Evolutionary conservation across 1,284 basidiomycete species (phyloP), one percentile per base, ranked within the genome.

Genomic region (Moesziomyces globuligerus): DNA sequence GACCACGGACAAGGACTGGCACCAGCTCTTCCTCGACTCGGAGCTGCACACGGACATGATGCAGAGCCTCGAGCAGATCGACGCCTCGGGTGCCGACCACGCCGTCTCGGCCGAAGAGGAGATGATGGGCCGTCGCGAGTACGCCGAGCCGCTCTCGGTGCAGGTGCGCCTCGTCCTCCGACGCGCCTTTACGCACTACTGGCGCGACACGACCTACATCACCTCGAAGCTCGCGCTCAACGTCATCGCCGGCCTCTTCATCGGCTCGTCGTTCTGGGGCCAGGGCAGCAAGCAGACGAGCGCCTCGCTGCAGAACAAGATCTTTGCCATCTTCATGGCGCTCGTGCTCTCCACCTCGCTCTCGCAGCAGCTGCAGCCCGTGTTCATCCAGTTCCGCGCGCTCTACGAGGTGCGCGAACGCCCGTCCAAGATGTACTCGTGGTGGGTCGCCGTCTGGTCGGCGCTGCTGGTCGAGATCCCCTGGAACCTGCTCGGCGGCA

Each of bases 381-480:
- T 84, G 49, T 85, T 86, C 64, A 83, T 86, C 69, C 81, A 77
- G 28, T 84, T 86, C 78, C 83, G 85, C 55, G 83, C 85, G 46
- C 85, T 91, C 15, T 92, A 90, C 80, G 89, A 91, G 78, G 87
- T 88, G 13, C 87, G 90, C 29, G 91, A 92, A 81, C 86, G 88
- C 1, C 86, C 89, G 0, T 90, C 89, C 69, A 87, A 90, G 76
- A 91, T 91, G 78, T 94, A 93, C 84, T 88, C 88, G 47, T 94
- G 93, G 93, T 85, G 88, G 7, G 88, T 90, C 1, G 86, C 93
- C 42, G 75, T 84, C 41, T 53, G 79, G 48, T 49, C 77, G 20
- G 83, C 83, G 68, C 81, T 85, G 39, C 41, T 86, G 15, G 84
- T 79, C 51, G 83, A 84, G 69, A 48, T 83, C 4, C 75, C 77